Percentiles rank a stretch among this genome's conserved stretches.
phyloP scores from a whole-genome alignment of 306 rosid genomes.

The Abrus pulchellus region DNA sequence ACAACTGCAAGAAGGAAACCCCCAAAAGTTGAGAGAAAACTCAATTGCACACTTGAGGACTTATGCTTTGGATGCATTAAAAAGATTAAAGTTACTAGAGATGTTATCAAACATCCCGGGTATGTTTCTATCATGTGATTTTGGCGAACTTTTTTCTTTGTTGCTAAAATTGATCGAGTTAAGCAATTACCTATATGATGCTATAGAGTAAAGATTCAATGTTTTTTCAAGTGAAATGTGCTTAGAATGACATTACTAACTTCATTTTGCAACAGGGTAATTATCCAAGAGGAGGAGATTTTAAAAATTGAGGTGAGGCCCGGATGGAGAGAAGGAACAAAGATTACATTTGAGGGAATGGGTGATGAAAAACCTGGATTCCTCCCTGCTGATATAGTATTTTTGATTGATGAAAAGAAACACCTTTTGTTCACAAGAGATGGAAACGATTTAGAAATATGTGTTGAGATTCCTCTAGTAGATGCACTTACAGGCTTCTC shows the following conservation, averaged over 20 bases:
- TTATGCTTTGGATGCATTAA: slow-evolving; percentile 75
- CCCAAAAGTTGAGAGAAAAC: slow-evolving; percentile 69
- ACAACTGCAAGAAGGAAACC: slow-evolving; percentile 71
- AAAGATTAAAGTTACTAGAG: slow-evolving; percentile 78
- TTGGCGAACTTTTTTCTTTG: background rate
- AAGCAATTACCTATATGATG: background rate
- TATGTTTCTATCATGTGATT: slow-evolving; percentile 49
- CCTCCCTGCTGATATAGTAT: slow-evolving; percentile 84
- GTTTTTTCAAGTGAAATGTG: background rate
- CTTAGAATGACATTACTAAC: slow-evolving; percentile 40
- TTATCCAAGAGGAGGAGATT: slow-evolving; percentile 72
- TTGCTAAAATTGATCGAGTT: background rate
- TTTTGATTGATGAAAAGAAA: slow-evolving; percentile 72
- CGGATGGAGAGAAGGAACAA: slow-evolving; percentile 94
- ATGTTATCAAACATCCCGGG: slow-evolving; percentile 74
- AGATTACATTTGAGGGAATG: slow-evolving; percentile 82
- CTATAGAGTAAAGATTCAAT: background rate
- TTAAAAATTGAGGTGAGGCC: slow-evolving; percentile 78
- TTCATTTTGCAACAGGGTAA: slow-evolving; percentile 61
- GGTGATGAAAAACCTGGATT: slow-evolving; percentile 95
- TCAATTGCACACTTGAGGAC: slow-evolving; percentile 77
- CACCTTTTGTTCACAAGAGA: slow-evolving; percentile 74
- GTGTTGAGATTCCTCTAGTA: slow-evolving; percentile 73
- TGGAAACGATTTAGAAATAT: slow-evolving; percentile 76
- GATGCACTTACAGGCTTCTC: slow-evolving; percentile 87